phyloP scores from a whole-genome alignment of 2,329 filamentous ascomycete genomes.

The Colletotrichum spaethianum region DNA sequence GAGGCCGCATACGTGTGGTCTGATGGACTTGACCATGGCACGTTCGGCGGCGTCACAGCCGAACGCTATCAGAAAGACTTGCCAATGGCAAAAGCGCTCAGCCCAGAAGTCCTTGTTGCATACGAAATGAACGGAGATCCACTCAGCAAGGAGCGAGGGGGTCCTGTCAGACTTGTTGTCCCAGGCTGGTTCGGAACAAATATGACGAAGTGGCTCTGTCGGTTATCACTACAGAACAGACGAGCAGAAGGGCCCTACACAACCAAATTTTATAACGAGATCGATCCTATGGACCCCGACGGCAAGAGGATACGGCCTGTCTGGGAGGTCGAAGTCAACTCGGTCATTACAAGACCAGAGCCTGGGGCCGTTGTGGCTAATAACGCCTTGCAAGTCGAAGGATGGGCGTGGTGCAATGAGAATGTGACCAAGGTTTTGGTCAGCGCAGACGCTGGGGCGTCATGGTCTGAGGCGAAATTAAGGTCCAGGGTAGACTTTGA shows the following conservation, averaged over 20 bases:
- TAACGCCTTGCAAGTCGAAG: neutral
- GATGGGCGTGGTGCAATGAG: neutral
- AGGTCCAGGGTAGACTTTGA: neutral
- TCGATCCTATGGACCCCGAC: neutral
- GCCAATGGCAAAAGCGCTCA: neutral
- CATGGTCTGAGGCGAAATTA: neutral
- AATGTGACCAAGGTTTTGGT: neutral
- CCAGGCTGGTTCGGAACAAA: neutral
- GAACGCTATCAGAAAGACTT: neutral
- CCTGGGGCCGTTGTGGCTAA: neutral
- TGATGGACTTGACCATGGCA: neutral
- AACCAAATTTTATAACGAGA: neutral
- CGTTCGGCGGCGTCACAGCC: neutral
- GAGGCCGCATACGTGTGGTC: neutral
- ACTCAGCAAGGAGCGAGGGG: neutral
- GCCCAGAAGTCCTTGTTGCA: neutral
- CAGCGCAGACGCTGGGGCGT: neutral
- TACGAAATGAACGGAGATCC: neutral
- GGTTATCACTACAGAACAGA: neutral
- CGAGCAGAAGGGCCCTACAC: neutral
- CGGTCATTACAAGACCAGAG: neutral
- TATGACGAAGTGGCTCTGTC: neutral
- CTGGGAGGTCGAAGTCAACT: neutral
- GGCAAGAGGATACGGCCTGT: neutral
- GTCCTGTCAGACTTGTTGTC: neutral